A percentile compares a stretch with the other conserved stretches of the same genome.
phyloP scores from a whole-genome alignment of 306 rosid species.

The Rosa chinensis region DNA sequence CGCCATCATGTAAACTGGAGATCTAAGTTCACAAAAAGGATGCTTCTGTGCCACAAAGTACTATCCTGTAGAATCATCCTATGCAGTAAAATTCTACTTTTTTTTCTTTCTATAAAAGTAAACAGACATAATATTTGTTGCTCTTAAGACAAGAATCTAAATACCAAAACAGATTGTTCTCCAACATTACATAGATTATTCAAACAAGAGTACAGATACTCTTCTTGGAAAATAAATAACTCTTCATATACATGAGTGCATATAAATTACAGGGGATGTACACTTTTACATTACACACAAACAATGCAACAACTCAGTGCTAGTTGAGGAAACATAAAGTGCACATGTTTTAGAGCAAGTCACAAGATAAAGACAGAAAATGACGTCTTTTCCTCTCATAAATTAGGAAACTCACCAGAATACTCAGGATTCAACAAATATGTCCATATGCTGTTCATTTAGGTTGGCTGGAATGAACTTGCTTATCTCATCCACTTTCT shows the following conservation, averaged over 20 bases:
- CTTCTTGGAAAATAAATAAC: conserved; percentile 18
- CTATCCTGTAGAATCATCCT: conserved; percentile 5
- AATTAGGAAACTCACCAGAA: conserved; percentile 48
- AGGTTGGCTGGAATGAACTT: conserved; percentile 21
- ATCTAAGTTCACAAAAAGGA: not conserved
- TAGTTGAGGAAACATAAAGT: conserved; percentile 37
- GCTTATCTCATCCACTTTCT: conserved; percentile 36
- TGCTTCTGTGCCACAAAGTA: no score
- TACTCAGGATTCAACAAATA: conserved; percentile 42
- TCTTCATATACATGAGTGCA: conserved; percentile 23
- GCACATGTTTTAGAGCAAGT: conserved; percentile 37
- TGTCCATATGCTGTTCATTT: conserved; percentile 51
- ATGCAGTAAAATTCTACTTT: not conserved
- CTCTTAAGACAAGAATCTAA: not conserved
- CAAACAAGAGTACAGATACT: conserved; percentile 1
- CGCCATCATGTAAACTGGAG: conserved; percentile 15
- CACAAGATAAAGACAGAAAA: conserved; percentile 28
- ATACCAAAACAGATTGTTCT: not conserved
- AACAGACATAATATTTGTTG: not conserved
- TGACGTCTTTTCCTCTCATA: conserved; percentile 42
- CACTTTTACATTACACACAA: conserved; percentile 52
- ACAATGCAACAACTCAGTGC: conserved; percentile 55
- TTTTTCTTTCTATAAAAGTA: not conserved
- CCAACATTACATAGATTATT: conserved; percentile 11
- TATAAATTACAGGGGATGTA: conserved; percentile 64